Evolutionary conservation across 805 yeast species (phyloP), one percentile per base, ranked within the genome.

Genomic region (Sugiyamaella valdiviana): DNA sequence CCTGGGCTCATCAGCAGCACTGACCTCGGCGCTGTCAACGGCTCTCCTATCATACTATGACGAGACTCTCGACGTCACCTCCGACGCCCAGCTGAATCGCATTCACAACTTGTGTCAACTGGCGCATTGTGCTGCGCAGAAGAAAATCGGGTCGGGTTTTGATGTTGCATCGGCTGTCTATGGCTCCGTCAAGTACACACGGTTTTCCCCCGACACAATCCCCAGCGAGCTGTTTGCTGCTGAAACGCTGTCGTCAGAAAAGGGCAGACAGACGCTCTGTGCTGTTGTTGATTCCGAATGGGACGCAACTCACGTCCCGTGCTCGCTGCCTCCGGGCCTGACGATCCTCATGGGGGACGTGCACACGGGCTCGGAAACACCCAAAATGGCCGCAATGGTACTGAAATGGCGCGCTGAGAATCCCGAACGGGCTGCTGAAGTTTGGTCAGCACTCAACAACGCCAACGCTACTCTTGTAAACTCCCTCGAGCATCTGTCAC

Each of bases 101-200:
- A 71, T 91, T 32, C 98, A 93, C 63, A 91, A 88, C 58, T 66
- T 88, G 22, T 79, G 96, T 0, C 99, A 93, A 63, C 71, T 86
- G 6, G 83, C 95, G 0, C 99, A 93, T 64, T 90, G 96, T 63
- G 75, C 79, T 49, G 98, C 99, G 2, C 99, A 93, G 64, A 86
- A 87, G 26, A 93, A 93, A 65, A 82, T 93, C 21, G 99, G 99
- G 0, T 88, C 96, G 2, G 99, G 99, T 0, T 93, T 93, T 65
- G 99, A 93, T 63, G 95, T 93, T 38, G 98, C 96, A 0, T 83
- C 97, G 21, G 99, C 99, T 0, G 83, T 86, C 0, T 91, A 75
- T 65, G 99, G 99, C 1, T 85, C 96, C 0, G 83, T 90, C 41
- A 74, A 81, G 5, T 93, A 93, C 65, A 74, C 78, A 39, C 72